Evolutionary conservation across 495 filamentous ascomycete species (phyloP).

Genomic region (Tuber melanosporum): DNA sequence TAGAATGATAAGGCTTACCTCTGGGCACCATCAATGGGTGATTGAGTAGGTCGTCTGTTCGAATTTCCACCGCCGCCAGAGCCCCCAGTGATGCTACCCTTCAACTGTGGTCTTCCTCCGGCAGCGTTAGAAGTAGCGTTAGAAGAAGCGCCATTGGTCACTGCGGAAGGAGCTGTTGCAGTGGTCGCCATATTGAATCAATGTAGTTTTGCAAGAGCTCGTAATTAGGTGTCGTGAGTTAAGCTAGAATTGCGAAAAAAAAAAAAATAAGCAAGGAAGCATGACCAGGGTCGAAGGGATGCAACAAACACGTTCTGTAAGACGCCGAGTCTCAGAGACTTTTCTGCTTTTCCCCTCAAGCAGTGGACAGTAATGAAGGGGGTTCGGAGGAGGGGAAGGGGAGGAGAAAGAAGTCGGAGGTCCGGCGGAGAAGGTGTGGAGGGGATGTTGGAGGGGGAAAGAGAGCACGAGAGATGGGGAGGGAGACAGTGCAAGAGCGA

Average conservation of each 20-base stretch:
- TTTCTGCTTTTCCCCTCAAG: conserved; percentile 29
- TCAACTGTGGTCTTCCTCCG: conserved; percentile 38
- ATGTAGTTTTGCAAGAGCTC: conserved; percentile 23
- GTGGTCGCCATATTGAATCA: conserved; percentile 34
- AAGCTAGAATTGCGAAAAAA: conserved; percentile 15
- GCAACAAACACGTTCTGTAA: conserved; percentile 27
- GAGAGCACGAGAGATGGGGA: conserved; percentile 33
- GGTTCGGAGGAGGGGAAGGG: neutral
- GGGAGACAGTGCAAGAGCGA: conserved; percentile 35
- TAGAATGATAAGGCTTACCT: conserved; percentile 35
- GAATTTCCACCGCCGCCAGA: conserved; percentile 28
- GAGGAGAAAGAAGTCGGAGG: conserved; percentile 1
- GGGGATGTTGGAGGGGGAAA: conserved; percentile 26
- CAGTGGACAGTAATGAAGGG: conserved; percentile 17
- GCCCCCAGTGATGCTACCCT: conserved; percentile 30
- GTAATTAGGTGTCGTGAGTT: conserved; percentile 23
- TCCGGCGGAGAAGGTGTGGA: conserved; percentile 12
- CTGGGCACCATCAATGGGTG: conserved; percentile 38
- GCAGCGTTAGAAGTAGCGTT: conserved; percentile 17
- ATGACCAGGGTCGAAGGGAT: conserved; percentile 13
- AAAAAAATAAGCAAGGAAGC: conserved; percentile 18
- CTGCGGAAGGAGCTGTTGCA: conserved; percentile 39
- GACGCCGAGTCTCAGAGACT: conserved; percentile 19
- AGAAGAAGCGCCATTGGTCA: conserved; percentile 33
- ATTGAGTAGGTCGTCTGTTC: conserved; percentile 36